These are phyloP conservation scores for Lumnitzera littorea DNA, from an alignment of 345 rosid species.

Conservation along the genomic window DNA sequence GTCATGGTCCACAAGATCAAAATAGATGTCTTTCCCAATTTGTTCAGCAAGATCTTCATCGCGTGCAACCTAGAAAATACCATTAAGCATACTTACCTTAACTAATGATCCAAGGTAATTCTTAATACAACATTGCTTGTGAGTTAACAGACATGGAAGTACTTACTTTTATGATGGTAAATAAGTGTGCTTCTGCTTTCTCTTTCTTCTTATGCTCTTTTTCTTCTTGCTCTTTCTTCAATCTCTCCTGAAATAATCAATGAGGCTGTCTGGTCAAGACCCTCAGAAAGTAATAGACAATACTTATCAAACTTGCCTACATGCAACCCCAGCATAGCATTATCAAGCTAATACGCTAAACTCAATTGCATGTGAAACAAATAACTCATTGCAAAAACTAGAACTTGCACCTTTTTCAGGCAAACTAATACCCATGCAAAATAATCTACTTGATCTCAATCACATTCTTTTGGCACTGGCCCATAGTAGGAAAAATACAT, in stretches of 20 bases:
- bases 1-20: slow-evolving; percentile 49
- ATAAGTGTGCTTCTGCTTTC: slow-evolving; percentile 90
- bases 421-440: neutral
- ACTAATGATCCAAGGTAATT: too few relatives aligned
- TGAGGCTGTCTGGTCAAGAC: neutral
- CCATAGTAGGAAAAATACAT: neutral
- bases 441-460: neutral
- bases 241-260: slow-evolving; percentile 53
- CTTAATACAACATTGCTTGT: too few relatives aligned
- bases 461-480: neutral
- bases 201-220: slow-evolving; percentile 85
- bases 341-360: too few relatives aligned
- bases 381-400: neutral
- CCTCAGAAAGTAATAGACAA: neutral
- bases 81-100: too few relatives aligned
- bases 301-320: neutral
- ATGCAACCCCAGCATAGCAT: neutral
- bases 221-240: slow-evolving; percentile 96
- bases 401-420: neutral
- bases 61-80: slow-evolving; percentile 33
- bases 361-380: neutral
- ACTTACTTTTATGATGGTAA: slow-evolving; percentile 76
- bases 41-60: slow-evolving; percentile 38
- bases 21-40: slow-evolving; percentile 41
- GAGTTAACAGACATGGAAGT: neutral